A percentile compares a stretch with the other conserved stretches of the same genome.
phyloP scores from a whole-genome alignment of 106 monocot genomes.

The Allium fistulosum region DNA sequence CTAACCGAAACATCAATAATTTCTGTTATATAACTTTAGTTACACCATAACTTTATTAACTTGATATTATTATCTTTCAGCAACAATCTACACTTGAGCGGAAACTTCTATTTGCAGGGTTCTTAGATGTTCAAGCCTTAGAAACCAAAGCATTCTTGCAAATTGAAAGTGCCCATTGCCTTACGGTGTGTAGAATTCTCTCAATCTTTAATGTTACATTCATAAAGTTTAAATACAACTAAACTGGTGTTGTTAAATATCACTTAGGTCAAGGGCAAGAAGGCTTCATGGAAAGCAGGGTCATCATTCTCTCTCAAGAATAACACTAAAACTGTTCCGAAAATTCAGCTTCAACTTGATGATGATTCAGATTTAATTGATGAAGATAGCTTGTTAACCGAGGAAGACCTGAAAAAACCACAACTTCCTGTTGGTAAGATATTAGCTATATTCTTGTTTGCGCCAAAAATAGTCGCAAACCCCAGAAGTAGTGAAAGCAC shows the following conservation, averaged over 20 bases:
- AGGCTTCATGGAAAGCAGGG: constrained; percentile 68
- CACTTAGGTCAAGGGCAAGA: constrained; percentile 57
- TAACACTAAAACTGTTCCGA: constrained; percentile 32
- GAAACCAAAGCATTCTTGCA: constrained; percentile 23
- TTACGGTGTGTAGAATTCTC: constrained; percentile 36
- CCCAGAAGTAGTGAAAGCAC: no score
- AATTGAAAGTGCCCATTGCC: constrained; percentile 5
- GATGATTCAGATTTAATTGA: constrained; percentile 89
- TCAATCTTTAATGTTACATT: background rate
- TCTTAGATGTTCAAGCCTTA: constrained; percentile 44
- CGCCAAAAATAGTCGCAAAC: no score
- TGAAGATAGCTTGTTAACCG: constrained; percentile 84
- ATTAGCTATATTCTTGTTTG: background rate
- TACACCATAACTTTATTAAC: background rate
- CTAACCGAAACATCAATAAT: no score
- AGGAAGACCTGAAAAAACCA: constrained; percentile 90
- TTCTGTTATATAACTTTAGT: no score
- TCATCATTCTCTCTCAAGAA: constrained; percentile 73
- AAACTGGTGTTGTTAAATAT: background rate
- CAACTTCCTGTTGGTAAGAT: constrained; percentile 47
- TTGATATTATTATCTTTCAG: constrained; percentile 15
- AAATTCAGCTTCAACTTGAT: constrained; percentile 64
- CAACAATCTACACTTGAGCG: constrained; percentile 29
- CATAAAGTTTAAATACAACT: background rate
- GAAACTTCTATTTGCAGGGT: constrained; percentile 58